These are phyloP conservation scores for Populus hybrid DNA, from an alignment of 441 rosid species.

Conservation along the genomic window DNA sequence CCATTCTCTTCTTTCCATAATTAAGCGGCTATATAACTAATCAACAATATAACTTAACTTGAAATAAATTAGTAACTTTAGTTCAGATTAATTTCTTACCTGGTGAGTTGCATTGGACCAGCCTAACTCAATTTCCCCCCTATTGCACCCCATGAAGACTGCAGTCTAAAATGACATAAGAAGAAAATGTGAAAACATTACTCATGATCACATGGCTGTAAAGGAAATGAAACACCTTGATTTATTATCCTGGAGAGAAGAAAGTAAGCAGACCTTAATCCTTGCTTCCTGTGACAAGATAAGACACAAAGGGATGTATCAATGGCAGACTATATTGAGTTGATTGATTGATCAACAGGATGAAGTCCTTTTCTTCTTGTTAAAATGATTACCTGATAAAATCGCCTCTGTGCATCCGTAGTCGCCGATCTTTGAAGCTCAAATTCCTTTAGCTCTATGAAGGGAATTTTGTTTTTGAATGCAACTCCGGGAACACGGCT, in stretches of 20 bases:
- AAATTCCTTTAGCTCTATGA: conserved; percentile 38
- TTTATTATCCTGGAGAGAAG: neutral
- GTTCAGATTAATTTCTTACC: conserved; percentile 29
- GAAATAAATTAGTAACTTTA: neutral
- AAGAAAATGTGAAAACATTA: neutral
- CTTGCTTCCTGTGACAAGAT: conserved; percentile 59
- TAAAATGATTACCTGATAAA: conserved; percentile 52
- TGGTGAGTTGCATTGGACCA: conserved; percentile 39
- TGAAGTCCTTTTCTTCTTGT: too few relatives aligned
- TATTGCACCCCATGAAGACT: conserved; percentile 74
- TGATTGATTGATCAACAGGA: neutral
- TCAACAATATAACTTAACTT: neutral
- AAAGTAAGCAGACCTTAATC: conserved; percentile 57
- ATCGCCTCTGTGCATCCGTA: conserved; percentile 44
- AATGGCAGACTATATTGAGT: neutral
- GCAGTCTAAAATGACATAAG: conserved; percentile 42
- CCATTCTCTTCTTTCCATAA: neutral
- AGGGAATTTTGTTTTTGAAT: conserved; percentile 46
- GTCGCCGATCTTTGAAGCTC: conserved; percentile 44
- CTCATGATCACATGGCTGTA: neutral
- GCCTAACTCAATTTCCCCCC: conserved; percentile 88
- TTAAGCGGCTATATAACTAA: neutral
- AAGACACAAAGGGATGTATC: conserved; percentile 4
- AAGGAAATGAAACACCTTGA: neutral
- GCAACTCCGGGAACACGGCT: conserved; percentile 71